A percentile compares a stretch with the other conserved stretches of the same genome.
These are phyloP conservation scores for Alloteropsis semialata DNA, from an alignment of 176 grass and related monocot species.

Conservation along the genomic window DNA sequence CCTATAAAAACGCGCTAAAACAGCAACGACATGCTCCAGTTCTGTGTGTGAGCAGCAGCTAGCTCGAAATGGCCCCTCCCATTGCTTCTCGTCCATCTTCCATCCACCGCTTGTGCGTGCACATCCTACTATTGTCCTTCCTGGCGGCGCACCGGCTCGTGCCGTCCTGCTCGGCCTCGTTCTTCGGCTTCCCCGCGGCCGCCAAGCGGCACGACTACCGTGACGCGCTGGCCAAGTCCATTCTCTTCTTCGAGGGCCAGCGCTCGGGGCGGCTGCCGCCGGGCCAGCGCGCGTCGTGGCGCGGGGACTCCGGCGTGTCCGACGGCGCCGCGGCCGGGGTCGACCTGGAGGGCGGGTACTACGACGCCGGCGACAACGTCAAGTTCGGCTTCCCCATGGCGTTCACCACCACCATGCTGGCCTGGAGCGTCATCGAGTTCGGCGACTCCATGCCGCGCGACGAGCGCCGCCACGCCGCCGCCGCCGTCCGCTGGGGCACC, in stretches of 20 bases:
- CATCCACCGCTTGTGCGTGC: constrained; percentile 14
- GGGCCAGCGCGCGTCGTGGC: constrained; percentile 59
- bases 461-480: constrained; percentile 51
- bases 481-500: constrained; percentile 69
- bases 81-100: neutral
- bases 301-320: constrained; percentile 63
- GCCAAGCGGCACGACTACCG: constrained; percentile 57
- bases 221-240: constrained; percentile 78
- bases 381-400: constrained; percentile 97
- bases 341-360: constrained; percentile 84
- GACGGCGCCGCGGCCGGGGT: constrained; percentile 62
- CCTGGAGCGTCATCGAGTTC: constrained; percentile 88
- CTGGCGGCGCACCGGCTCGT: constrained; percentile 5
- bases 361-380: constrained; percentile 93
- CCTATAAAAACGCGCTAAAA: constrained; percentile 42
- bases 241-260: constrained; percentile 93
- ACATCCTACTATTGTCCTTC: constrained; percentile 25
- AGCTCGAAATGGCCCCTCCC: constrained; percentile 30
- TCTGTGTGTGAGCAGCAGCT: neutral
- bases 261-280: constrained; percentile 64
- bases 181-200: neutral
- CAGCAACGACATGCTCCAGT: neutral
- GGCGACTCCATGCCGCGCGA: constrained; percentile 61
- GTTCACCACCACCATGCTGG: constrained; percentile 91
- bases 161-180: constrained; percentile 6